Evolutionary conservation across 1,284 basidiomycete species (phyloP).

Genomic region (Sutorius eximius): DNA sequence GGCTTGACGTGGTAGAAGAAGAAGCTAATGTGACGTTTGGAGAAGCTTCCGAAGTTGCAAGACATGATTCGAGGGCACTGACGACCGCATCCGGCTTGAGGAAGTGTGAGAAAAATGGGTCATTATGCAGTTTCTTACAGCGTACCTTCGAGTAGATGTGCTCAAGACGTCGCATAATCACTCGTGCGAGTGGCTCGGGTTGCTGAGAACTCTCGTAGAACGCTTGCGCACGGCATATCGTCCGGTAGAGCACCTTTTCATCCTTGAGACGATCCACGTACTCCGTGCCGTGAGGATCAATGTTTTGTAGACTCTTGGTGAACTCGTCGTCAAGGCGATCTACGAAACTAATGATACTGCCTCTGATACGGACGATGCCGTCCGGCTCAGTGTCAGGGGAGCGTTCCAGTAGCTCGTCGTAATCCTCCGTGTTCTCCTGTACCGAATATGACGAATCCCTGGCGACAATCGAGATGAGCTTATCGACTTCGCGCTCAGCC

Average conservation of each 20-base stretch:
- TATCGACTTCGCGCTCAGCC: slow-evolving; percentile 87
- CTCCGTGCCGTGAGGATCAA: slow-evolving; percentile 97
- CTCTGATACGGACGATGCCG: slow-evolving; percentile 78
- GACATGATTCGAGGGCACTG: slow-evolving; percentile 80
- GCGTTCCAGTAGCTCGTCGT: slow-evolving; percentile 90
- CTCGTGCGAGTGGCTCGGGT: slow-evolving; percentile 79
- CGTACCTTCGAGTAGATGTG: slow-evolving; percentile 96
- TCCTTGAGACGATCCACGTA: slow-evolving; percentile 96
- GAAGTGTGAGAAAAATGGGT: slow-evolving; percentile 10
- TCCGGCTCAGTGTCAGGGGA: slow-evolving; percentile 70
- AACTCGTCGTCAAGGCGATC: slow-evolving; percentile 99
- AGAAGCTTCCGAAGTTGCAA: slow-evolving; percentile 55
- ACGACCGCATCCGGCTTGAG: slow-evolving; percentile 89
- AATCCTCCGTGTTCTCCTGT: slow-evolving; percentile 87
- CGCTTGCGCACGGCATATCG: slow-evolving; percentile 88
- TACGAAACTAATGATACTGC: slow-evolving; percentile 91
- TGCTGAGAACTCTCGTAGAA: slow-evolving; percentile 85
- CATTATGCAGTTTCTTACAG: background rate
- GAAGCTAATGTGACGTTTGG: slow-evolving; percentile 58
- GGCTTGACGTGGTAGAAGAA: slow-evolving; percentile 60
- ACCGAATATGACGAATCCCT: slow-evolving; percentile 77
- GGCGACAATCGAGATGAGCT: slow-evolving; percentile 78
- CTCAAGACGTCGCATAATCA: slow-evolving; percentile 93
- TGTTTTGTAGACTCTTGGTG: slow-evolving; percentile 96
- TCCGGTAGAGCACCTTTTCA: slow-evolving; percentile 92